Evolutionary conservation across 495 filamentous ascomycete genomes (phyloP), one percentile per base, ranked within the genome.

Genomic region (Penicillium psychrofluorescens): DNA sequence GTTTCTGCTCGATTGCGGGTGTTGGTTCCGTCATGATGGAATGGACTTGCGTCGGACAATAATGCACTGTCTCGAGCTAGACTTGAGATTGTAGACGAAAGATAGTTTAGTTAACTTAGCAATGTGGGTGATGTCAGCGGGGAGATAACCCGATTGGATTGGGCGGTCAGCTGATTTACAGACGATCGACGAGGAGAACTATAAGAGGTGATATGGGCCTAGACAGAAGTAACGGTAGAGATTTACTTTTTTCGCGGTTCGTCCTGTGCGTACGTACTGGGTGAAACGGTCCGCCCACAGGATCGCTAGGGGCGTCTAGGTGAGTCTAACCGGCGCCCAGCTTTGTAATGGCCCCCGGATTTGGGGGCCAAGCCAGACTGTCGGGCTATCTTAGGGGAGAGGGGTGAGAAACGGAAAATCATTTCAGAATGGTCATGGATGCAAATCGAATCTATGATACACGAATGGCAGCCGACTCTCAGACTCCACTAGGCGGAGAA

Each of bases 101-200:
- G 32, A 11, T 5, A 16, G 15, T 16, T 16, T n/a, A 27, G n/a
- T n/a, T n/a, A n/a, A n/a, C n/a, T n/a, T 33, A 27, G n/a, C 47
- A 36, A 44, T 41, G 46, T 11, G 51, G 56, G 61, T 68, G 64
- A 68, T 68, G 64, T 68, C 64, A 68, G 64, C 60, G 54, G 48
- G 47, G 50, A 43, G 45, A 38, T 35, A 22, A 22, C 22, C 22
- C 22, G 22, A 22, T 22, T 22, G 22, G 22, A 22, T 22, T 22
- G 22, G 22, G 22, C 22, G 22, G 22, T 22, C 22, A 22, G 22
- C 22, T 22, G 22, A 22, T 22, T 22, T 22, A 6, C 22, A 22
- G 22, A 4, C 22, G 22, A 22, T 22, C 22, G 22, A 22, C 22
- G 4, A 22, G 2, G 2, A 22, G 22, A 22, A 22, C 22, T 22